Conservation (phyloP, 805 yeast genomes). For the Komagataella populi region DNA sequence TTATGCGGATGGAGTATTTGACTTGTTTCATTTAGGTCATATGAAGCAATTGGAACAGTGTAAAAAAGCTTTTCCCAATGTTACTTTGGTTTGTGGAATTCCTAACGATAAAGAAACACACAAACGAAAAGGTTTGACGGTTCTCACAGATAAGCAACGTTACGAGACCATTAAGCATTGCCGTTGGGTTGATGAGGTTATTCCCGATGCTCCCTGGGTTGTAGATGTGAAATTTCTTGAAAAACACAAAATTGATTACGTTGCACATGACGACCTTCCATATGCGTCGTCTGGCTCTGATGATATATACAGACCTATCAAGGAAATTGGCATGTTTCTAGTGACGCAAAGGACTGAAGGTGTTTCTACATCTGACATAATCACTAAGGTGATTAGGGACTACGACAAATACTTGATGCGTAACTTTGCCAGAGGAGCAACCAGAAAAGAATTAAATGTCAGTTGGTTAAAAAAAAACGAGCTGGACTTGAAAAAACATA, state of each 20-base stretch:
- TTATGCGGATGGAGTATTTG: conserved; percentile 98
- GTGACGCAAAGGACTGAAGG: conserved; percentile 97
- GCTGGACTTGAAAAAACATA: conserved; percentile 83
- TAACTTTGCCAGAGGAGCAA: conserved; percentile 95
- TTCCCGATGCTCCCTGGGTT: conserved; percentile 93
- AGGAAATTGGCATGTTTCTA: conserved; percentile 79
- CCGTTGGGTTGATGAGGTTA: conserved; percentile 95
- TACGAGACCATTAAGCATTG: conserved; percentile 89
- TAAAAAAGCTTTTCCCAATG: conserved; percentile 80
- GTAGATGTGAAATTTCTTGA: conserved; percentile 71
- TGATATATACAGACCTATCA: conserved; percentile 88
- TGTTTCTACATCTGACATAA: conserved; percentile 88
- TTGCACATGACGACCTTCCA: conserved; percentile 96
- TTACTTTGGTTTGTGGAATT: conserved; percentile 76
- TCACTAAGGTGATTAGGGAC: conserved; percentile 88
- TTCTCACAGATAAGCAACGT: conserved; percentile 75
- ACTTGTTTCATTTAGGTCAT: conserved; percentile 91
- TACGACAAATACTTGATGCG: conserved; percentile 95
- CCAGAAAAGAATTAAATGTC: conserved; percentile 90
- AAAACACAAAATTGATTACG: conserved; percentile 81
- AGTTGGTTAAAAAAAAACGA: conserved; percentile 97
- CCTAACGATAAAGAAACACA: conserved; percentile 89
- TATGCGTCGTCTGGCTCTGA: conserved; percentile 82
- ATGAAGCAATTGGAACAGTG: conserved; percentile 98
- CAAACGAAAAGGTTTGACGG: conserved; percentile 86